Evolutionary conservation across 768 basidiomycete genomes (phyloP).

Genomic region (Naematelia aurantialba): DNA sequence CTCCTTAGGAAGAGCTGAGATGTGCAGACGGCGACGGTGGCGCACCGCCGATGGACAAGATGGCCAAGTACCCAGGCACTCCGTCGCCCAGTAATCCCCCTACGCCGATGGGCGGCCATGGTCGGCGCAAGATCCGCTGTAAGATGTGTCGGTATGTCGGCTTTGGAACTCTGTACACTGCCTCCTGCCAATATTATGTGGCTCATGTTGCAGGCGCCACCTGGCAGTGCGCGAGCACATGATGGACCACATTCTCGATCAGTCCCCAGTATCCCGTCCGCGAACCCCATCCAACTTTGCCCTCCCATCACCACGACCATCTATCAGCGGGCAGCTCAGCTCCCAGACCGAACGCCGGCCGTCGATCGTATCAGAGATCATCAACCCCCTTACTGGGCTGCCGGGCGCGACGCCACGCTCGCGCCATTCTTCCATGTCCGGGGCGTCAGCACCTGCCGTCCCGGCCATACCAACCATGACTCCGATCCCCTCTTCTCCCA

Average conservation of each 20-base stretch:
- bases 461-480: neutral
- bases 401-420: constrained; percentile 26
- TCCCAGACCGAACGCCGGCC: constrained; percentile 6
- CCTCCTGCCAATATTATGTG: neutral
- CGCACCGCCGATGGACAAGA: constrained; percentile 64
- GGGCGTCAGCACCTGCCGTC: neutral
- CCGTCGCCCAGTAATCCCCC: constrained; percentile 62
- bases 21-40: constrained; percentile 69
- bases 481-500: neutral
- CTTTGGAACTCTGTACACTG: neutral
- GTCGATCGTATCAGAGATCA: constrained; percentile 36
- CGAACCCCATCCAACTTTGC: constrained; percentile 40
- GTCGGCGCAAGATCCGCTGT: constrained; percentile 72
- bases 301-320: constrained; percentile 30
- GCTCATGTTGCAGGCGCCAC: constrained; percentile 59
- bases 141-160: constrained; percentile 75
- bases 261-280: constrained; percentile 42
- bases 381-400: constrained; percentile 41
- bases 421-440: constrained; percentile 19
- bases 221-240: constrained; percentile 89
- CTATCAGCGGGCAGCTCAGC: neutral
- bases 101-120: constrained; percentile 58
- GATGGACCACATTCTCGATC: constrained; percentile 65
- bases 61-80: constrained; percentile 67
- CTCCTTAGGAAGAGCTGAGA: neutral